Conservation (phyloP, 1,284 basidiomycete genomes). For the Cystobasidium sp. region DNA sequence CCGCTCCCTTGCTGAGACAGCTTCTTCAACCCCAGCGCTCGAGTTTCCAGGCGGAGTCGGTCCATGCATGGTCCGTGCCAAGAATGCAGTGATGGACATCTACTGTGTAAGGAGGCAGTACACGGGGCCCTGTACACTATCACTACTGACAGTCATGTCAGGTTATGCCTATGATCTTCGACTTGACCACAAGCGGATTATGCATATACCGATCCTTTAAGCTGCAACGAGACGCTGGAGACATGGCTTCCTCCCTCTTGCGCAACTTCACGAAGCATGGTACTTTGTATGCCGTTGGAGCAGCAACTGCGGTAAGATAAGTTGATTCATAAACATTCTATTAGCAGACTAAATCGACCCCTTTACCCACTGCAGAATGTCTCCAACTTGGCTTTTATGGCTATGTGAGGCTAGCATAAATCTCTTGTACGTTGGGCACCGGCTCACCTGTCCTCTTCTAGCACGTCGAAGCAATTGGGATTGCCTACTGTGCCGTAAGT, state of each 20-base stretch:
- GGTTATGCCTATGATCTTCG: slow-evolving; percentile 30
- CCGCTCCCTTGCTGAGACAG: neutral
- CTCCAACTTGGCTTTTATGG: slow-evolving; percentile 32
- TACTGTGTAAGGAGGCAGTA: slow-evolving; percentile 19
- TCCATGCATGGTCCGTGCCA: slow-evolving; percentile 24
- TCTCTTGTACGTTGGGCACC: too few species aligned
- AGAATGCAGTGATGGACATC: slow-evolving; percentile 18
- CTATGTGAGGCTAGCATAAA: neutral
- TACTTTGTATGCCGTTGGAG: slow-evolving; percentile 22
- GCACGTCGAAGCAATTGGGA: slow-evolving; percentile 20
- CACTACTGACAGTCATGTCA: neutral
- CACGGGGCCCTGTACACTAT: too few species aligned
- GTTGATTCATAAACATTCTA: neutral
- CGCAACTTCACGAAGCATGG: slow-evolving; percentile 29
- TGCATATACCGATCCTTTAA: slow-evolving; percentile 18
- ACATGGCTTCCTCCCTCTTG: slow-evolving; percentile 5
- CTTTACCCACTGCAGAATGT: neutral
- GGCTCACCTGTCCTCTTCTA: neutral
- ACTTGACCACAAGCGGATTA: slow-evolving; percentile 22
- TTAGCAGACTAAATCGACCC: neutral
- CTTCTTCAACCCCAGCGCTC: neutral
- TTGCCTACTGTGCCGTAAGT: slow-evolving; percentile 27
- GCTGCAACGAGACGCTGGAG: slow-evolving; percentile 9
- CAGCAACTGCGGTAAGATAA: slow-evolving; percentile 5
- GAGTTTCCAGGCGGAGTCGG: slow-evolving; percentile 11